Evolutionary conservation across 139 green algal species (phyloP).

Genomic region (Monoraphidium neglectum): DNA sequence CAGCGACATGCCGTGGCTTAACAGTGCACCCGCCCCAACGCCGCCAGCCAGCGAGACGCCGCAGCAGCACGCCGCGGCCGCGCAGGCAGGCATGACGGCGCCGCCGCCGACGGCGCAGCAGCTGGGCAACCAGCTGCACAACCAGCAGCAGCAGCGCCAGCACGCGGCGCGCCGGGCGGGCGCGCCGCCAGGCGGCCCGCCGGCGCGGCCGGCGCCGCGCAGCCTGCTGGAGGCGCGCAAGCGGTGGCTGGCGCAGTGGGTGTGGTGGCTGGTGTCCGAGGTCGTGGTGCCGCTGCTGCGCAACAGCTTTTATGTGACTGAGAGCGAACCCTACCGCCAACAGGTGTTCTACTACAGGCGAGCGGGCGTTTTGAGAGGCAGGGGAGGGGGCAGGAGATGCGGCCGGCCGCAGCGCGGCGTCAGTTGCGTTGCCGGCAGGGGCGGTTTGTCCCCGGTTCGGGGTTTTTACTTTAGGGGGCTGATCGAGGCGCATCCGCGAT

Average conservation of each 20-base stretch:
- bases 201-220: not conserved
- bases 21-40: not conserved
- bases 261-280: slow-evolving; percentile 73
- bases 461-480: too few relatives aligned
- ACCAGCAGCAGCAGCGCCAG: not conserved
- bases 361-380: too few relatives aligned
- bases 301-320: slow-evolving; percentile 89
- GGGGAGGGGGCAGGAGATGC: too few relatives aligned
- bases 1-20: slow-evolving; percentile 44
- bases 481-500: not conserved
- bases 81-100: not conserved
- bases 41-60: not conserved
- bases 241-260: slow-evolving; percentile 61
- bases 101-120: slow-evolving; percentile 2
- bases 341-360: slow-evolving; percentile 82
- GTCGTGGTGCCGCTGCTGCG: slow-evolving; percentile 82
- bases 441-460: too few relatives aligned
- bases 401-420: too few relatives aligned
- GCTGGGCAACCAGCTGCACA: not conserved
- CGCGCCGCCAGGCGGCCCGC: not conserved
- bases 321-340: slow-evolving; percentile 80
- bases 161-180: too few relatives aligned
- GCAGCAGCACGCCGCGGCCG: not conserved
- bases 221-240: slow-evolving; percentile 8
- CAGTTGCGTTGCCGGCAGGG: too few relatives aligned